Percentiles rank a stretch among this genome's conserved stretches.
phyloP scores from a whole-genome alignment of 768 basidiomycete species.

The Cyclocybe aegerita region DNA sequence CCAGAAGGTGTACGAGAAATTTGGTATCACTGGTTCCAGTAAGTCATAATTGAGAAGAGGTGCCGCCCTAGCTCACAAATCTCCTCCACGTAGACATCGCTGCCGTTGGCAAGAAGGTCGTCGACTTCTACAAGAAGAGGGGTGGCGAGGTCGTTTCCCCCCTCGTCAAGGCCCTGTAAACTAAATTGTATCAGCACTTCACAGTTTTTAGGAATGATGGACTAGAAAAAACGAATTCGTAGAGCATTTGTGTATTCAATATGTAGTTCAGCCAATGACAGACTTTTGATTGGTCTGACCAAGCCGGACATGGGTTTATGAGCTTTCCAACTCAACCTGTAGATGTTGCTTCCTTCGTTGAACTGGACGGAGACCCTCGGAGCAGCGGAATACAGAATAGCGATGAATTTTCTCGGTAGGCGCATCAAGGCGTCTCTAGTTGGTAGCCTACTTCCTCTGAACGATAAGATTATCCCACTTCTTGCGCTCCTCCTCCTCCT shows the following conservation, averaged over 20 bases:
- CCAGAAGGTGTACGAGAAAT: constrained; percentile 88
- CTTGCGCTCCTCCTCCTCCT: constrained; percentile 75
- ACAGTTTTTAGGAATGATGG: not conserved
- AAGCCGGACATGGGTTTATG: no score
- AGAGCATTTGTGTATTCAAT: not conserved
- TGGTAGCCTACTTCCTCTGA: constrained; percentile 55
- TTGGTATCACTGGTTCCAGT: constrained; percentile 80
- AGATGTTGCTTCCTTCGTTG: no score
- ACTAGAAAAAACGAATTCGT: not conserved
- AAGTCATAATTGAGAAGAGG: constrained; percentile 23
- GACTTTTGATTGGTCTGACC: no score
- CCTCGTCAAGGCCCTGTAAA: constrained; percentile 57
- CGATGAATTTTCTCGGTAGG: not conserved
- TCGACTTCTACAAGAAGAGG: constrained; percentile 82
- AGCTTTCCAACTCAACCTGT: no score
- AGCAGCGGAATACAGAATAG: not conserved
- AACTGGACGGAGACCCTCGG: no score
- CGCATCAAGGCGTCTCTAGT: constrained; percentile 6
- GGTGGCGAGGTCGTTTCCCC: constrained; percentile 74
- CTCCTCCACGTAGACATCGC: constrained; percentile 66
- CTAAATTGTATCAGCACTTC: not conserved
- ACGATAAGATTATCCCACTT: constrained; percentile 82
- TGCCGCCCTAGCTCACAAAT: constrained; percentile 3
- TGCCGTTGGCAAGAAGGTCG: constrained; percentile 78
- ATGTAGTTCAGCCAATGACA: not conserved